Evolutionary conservation across 1,284 basidiomycete genomes (phyloP).

Genomic region (Amylostereum areolatum): DNA sequence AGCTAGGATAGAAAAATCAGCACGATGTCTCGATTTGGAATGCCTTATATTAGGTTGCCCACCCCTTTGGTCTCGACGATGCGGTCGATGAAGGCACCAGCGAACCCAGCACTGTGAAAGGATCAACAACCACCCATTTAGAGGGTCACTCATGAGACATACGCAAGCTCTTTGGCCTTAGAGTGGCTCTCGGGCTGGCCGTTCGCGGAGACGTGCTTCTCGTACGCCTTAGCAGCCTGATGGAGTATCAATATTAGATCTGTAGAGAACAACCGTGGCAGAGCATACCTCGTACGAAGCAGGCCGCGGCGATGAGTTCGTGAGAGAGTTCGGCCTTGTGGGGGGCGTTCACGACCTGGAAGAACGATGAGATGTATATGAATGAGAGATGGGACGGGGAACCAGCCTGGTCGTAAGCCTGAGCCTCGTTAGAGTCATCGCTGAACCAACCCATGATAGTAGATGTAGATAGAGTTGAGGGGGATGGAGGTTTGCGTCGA

Average conservation of each 20-base stretch:
- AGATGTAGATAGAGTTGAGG: slow-evolving; percentile 10
- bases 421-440: slow-evolving; percentile 40
- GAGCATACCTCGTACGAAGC: slow-evolving; percentile 37
- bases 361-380: slow-evolving; percentile 2
- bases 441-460: slow-evolving; percentile 49
- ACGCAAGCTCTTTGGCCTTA: slow-evolving; percentile 34
- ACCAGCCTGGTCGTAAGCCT: slow-evolving; percentile 39
- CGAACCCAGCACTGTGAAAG: slow-evolving; percentile 29
- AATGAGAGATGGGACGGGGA: neutral
- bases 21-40: no score
- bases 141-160: slow-evolving; percentile 6
- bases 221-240: slow-evolving; percentile 39
- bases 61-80: slow-evolving; percentile 40
- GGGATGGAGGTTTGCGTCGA: slow-evolving; percentile 12
- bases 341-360: slow-evolving; percentile 39
- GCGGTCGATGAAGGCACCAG: slow-evolving; percentile 39
- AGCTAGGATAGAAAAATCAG: slow-evolving; percentile 15
- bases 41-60: slow-evolving; percentile 4
- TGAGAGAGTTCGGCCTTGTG: slow-evolving; percentile 56
- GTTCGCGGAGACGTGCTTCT: slow-evolving; percentile 31
- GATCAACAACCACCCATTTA: neutral
- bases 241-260: slow-evolving; percentile 3
- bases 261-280: no score
- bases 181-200: slow-evolving; percentile 31
- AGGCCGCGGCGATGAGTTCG: slow-evolving; percentile 59